Evolutionary conservation across 2,329 filamentous ascomycete genomes (phyloP), one percentile per base, ranked within the genome.

Genomic region (Penicillium sp.): DNA sequence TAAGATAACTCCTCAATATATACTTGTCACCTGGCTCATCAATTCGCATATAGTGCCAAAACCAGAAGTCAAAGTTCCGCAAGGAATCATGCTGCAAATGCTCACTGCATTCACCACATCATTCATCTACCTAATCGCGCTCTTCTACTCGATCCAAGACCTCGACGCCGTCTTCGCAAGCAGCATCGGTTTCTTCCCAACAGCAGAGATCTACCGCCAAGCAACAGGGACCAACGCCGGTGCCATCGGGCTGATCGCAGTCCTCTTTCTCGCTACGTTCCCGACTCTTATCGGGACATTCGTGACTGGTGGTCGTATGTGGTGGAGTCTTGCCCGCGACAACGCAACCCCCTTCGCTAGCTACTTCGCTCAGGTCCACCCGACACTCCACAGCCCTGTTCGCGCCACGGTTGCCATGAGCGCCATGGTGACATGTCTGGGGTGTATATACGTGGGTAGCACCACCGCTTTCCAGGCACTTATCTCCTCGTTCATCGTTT

Each of bases 391-490:
- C 8, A 74, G 72, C 39, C 77, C 78, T 0, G 70, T 77, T 44
- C 73, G 75, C 44, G 73, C 77, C 0, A 79, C 75, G 0, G 39
- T 80, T 1, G 62, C 68, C 6, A 74, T 71, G 64, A 61, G 67
- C 3, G 44, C 63, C 27, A 59, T 72, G 37, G 72, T 72, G 15
- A 77, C 77, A 0, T 56, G 80, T 2, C 65, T 85, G 0, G 80
- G 79, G 0, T 70, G 69, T 28, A 79, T 85, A 30, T 84, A 83
- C 47, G 71, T 85, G 1, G 80, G 76, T n/a, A 78, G 70, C 42
- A 73, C 69, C 1, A 80, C 78, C 0, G 82, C 82, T 0, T 85
- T 85, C 62, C 74, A 76, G 28, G 80, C 80, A 0, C 76, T 85
- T 16, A 74, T 84, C 6, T 77, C 77, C 7, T 73, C 68, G 0